A percentile compares a stretch with the other conserved stretches of the same genome.
Conservation (phyloP, 495 filamentous ascomycete species). For the Talaromyces liani region DNA sequence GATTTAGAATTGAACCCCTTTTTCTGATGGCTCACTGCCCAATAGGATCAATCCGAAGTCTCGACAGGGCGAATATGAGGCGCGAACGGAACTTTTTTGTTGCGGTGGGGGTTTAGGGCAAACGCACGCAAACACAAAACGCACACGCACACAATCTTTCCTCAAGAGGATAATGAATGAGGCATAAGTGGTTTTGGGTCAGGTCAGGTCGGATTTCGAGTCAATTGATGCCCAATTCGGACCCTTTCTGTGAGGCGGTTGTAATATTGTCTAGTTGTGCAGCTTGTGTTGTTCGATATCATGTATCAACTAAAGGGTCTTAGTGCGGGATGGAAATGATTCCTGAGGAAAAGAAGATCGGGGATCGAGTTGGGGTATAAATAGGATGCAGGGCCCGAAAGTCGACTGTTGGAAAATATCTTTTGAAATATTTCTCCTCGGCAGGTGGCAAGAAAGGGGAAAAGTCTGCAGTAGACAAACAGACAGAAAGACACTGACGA, state of each 20-base stretch:
- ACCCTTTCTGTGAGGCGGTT: constrained; percentile 1
- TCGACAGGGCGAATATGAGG: constrained; percentile 1
- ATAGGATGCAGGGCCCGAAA: not conserved
- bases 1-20: constrained; percentile 1
- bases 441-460: not conserved
- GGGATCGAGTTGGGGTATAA: not conserved
- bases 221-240: constrained; percentile 7
- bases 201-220: not conserved
- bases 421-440: not conserved
- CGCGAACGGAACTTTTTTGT: constrained; percentile 4
- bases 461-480: not conserved
- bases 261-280: constrained; percentile 1
- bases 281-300: constrained; percentile 2
- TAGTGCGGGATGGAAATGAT: constrained; percentile 6
- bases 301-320: not conserved
- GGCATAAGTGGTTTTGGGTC: constrained; percentile 1
- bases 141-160: not conserved
- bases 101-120: not conserved
- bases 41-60: not conserved
- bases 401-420: not conserved
- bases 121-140: not conserved
- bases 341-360: not conserved
- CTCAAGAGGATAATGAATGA: constrained; percentile 4
- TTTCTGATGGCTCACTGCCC: not conserved
- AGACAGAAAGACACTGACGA: not conserved